A percentile compares a stretch with the other conserved stretches of the same genome.
Evolutionary conservation across 805 yeast species (phyloP).

Genomic region (Priceomyces castillae): DNA sequence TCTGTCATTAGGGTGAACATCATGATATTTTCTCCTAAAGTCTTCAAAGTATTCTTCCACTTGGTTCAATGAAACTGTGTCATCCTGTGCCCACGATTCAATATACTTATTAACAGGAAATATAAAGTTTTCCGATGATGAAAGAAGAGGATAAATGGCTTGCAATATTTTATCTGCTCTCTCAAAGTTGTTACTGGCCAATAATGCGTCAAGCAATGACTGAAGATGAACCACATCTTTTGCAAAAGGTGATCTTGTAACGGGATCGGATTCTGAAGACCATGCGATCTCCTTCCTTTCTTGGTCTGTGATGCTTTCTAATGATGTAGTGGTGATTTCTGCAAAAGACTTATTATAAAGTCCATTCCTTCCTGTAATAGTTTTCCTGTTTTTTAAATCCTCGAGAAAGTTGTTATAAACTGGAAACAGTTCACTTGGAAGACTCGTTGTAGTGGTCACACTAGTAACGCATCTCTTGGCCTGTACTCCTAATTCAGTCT

Average conservation of each 20-base stretch:
- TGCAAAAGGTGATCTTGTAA: constrained; percentile 43
- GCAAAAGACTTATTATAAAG: constrained; percentile 10
- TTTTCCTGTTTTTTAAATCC: constrained; percentile 12
- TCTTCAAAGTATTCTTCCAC: constrained; percentile 41
- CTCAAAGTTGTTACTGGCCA: constrained; percentile 59
- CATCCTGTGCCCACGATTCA: constrained; percentile 35
- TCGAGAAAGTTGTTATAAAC: constrained; percentile 12
- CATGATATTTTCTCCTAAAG: constrained; percentile 21
- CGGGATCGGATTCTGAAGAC: constrained; percentile 43
- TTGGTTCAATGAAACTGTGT: constrained; percentile 39
- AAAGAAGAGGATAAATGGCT: constrained; percentile 54
- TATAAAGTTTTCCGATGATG: constrained; percentile 45
- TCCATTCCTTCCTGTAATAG: constrained; percentile 9
- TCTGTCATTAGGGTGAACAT: constrained; percentile 45
- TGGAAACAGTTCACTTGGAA: constrained; percentile 10
- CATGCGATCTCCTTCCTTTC: constrained; percentile 22
- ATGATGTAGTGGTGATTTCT: constrained; percentile 8
- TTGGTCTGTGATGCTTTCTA: constrained; percentile 7
- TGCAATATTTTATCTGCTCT: constrained; percentile 69
- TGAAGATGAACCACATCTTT: constrained; percentile 66
- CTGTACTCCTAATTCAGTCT: neutral
- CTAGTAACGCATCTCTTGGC: constrained; percentile 2
- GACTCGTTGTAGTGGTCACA: constrained; percentile 3
- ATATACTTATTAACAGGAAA: constrained; percentile 71
- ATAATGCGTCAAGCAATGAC: constrained; percentile 75